Conservation (phyloP, 257 asterid genomes). For the Solanum lignicaule region DNA sequence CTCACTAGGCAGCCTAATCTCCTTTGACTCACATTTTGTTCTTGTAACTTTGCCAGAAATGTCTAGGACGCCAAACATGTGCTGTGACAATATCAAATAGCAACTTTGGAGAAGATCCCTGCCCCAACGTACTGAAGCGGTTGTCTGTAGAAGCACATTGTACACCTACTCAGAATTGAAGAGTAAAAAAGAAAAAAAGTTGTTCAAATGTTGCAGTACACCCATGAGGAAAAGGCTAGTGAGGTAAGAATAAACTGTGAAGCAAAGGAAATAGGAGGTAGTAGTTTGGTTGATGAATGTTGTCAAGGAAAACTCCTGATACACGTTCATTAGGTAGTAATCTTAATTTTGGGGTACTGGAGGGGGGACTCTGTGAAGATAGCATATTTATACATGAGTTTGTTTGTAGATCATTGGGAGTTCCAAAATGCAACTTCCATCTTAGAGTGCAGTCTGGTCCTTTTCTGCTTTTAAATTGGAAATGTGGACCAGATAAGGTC, state of each 20-base stretch:
- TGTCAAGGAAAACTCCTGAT: not conserved
- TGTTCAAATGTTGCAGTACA: not conserved
- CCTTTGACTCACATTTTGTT: not conserved
- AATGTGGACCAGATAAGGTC: conserved; percentile 20
- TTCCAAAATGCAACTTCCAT: conserved; percentile 19
- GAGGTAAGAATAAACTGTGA: conserved; percentile 6
- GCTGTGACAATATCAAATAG: conserved; percentile 59
- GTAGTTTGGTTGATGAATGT: conserved; percentile 10
- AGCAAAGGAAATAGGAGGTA: conserved; percentile 5
- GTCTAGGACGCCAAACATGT: conserved; percentile 65
- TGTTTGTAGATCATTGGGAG: conserved; percentile 19
- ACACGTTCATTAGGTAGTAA: not conserved
- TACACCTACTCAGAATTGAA: conserved; percentile 15
- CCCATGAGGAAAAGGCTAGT: not conserved
- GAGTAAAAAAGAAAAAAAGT: not conserved
- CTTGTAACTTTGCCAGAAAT: conserved; percentile 38
- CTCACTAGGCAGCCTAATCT: not conserved
- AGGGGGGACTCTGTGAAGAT: conserved; percentile 12
- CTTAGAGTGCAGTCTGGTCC: conserved; percentile 21
- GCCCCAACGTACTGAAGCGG: conserved; percentile 67
- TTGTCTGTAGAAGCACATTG: conserved; percentile 84
- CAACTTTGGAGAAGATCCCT: conserved; percentile 86
- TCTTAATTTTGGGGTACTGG: conserved; percentile 10
- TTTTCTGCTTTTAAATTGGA: conserved; percentile 46
- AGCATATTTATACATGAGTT: conserved; percentile 16